These are phyloP conservation scores for Peronosclerospora sorghi DNA, from an alignment of 352 stramenopile species.

Conservation along the genomic window DNA sequence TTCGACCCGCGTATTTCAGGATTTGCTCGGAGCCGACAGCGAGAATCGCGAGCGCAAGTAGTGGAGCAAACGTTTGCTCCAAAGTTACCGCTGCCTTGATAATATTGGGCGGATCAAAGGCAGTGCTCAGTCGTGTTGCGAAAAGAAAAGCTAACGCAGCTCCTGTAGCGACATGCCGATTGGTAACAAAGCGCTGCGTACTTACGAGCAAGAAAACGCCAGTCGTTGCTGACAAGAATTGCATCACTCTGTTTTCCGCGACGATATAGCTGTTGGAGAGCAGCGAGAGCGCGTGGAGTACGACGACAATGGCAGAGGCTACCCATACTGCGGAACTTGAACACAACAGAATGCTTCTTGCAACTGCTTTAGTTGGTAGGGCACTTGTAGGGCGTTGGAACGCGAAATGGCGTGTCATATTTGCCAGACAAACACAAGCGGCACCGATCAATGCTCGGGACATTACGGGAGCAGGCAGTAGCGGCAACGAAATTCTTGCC, in stretches of 20 bases:
- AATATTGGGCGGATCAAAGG: conserved; percentile 53
- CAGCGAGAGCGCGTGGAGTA: conserved; percentile 52
- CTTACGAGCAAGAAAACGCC: conserved; percentile 35
- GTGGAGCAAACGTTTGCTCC: conserved; percentile 25
- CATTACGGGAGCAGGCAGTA: conserved; percentile 18
- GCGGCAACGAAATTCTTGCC: conserved; percentile 13
- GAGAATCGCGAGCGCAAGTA: conserved; percentile 14
- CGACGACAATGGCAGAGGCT: conserved; percentile 29
- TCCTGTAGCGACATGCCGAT: conserved; percentile 4
- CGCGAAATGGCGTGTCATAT: conserved; percentile 10
- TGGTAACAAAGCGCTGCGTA: conserved; percentile 10
- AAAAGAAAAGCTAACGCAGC: conserved; percentile 32
- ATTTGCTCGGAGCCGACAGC: conserved; percentile 7
- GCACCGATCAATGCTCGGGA: conserved; percentile 19
- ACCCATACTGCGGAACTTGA: conserved; percentile 12
- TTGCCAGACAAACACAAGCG: conserved; percentile 12
- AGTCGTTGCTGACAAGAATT: conserved; percentile 47
- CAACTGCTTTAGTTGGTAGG: not conserved
- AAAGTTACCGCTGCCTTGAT: conserved; percentile 40
- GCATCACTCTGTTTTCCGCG: conserved; percentile 54
- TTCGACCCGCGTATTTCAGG: conserved; percentile 3
- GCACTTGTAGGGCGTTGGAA: not conserved
- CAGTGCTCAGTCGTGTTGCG: conserved; percentile 30
- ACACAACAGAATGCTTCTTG: not conserved
- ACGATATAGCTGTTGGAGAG: conserved; percentile 85